Evolutionary conservation across 768 basidiomycete genomes (phyloP).

Genomic region (Tylopilus plumbeoviolaceoides): DNA sequence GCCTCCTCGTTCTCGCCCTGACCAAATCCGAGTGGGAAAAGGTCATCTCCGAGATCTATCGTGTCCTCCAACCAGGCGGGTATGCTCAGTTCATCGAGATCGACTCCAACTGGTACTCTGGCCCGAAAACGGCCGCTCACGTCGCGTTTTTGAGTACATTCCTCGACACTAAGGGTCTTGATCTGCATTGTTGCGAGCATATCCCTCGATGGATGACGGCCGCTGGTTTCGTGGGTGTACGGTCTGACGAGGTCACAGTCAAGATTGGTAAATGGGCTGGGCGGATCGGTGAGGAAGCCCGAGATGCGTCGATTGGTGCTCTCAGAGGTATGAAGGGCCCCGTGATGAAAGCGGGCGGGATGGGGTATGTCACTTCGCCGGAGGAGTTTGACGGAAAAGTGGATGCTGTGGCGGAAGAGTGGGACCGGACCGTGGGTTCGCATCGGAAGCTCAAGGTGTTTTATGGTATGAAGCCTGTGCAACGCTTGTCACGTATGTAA

Average conservation of each 20-base stretch:
- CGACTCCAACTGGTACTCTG: conserved; percentile 13
- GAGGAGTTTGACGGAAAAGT: background rate
- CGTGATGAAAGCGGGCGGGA: background rate
- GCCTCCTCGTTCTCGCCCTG: conserved; percentile 29
- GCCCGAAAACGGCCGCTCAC: conserved; percentile 6
- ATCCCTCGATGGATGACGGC: conserved; percentile 6
- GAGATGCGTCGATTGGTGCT: background rate
- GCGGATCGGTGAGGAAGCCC: background rate
- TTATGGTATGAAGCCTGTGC: conserved; percentile 6
- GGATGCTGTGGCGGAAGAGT: background rate
- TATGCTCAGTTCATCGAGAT: conserved; percentile 30
- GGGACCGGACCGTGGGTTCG: conserved; percentile 2
- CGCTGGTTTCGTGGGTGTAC: background rate
- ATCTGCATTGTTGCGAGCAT: conserved; percentile 10
- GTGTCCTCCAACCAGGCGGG: conserved; percentile 30
- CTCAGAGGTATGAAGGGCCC: background rate
- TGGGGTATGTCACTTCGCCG: background rate
- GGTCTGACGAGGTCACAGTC: background rate
- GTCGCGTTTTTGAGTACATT: conserved; percentile 8
- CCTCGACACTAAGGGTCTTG: conserved; percentile 8
- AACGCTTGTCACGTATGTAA: background rate
- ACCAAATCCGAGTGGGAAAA: conserved; percentile 21
- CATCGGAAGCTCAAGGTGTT: conserved; percentile 4
- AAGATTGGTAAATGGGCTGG: background rate
- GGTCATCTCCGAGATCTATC: conserved; percentile 23